These are phyloP conservation scores for Candida sp. DNA, from an alignment of 1,139 yeast species.

Conservation along the genomic window DNA sequence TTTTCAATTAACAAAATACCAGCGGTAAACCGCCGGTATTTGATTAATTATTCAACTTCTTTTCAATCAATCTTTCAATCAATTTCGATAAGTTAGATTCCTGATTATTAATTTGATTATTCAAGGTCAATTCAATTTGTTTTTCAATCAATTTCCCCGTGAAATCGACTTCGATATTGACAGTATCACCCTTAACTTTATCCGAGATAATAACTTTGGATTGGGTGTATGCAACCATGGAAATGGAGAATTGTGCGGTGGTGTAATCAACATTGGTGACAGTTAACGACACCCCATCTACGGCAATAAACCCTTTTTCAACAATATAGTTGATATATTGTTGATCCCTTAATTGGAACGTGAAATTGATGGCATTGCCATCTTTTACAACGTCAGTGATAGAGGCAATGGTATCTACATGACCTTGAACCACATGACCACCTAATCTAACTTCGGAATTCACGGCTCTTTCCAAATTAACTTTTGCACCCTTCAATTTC, in stretches of 20 bases:
- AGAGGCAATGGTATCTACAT: slow-evolving; percentile 84
- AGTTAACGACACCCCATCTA: slow-evolving; percentile 95
- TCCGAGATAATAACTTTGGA: slow-evolving; percentile 69
- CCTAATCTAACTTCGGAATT: slow-evolving; percentile 82
- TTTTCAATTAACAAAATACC: too few relatives aligned
- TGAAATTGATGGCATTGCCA: slow-evolving; percentile 75
- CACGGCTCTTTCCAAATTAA: slow-evolving; percentile 91
- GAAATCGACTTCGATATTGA: slow-evolving; percentile 91
- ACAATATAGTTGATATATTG: slow-evolving; percentile 73
- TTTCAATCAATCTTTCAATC: slow-evolving; percentile 50
- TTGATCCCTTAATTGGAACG: slow-evolving; percentile 69
- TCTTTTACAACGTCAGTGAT: slow-evolving; percentile 57
- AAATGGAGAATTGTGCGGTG: slow-evolving; percentile 65
- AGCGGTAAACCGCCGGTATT: not conserved
- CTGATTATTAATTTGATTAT: slow-evolving; percentile 49
- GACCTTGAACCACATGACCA: slow-evolving; percentile 98
- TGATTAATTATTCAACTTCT: slow-evolving; percentile 27
- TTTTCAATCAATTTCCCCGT: slow-evolving; percentile 90
- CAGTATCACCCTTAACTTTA: slow-evolving; percentile 60
- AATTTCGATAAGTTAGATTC: slow-evolving; percentile 37
- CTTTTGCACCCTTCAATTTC: slow-evolving; percentile 48
- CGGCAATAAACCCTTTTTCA: slow-evolving; percentile 87
- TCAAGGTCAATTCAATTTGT: slow-evolving; percentile 62
- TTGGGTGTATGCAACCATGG: slow-evolving; percentile 93
- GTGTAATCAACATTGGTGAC: slow-evolving; percentile 70